Conservation (phyloP, 1,284 basidiomycete species). For the Golubevia sp. region DNA sequence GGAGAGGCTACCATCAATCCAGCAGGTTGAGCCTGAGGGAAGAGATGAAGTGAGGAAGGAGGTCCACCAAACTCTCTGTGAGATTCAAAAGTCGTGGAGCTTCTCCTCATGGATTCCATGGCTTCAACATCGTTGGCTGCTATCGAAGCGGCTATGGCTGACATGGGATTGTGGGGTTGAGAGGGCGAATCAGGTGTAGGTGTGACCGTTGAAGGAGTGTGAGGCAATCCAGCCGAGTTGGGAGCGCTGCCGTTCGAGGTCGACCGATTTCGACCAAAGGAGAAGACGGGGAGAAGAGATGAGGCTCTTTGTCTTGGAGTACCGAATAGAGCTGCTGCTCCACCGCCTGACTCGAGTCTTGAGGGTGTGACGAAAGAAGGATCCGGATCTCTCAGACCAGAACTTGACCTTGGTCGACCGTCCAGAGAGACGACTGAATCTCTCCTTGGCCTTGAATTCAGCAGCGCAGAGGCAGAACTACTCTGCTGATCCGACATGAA, state of each 20-base stretch:
- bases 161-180: constrained; percentile 12
- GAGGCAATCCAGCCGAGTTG: constrained; percentile 9
- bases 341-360: constrained; percentile 32
- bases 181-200: constrained; percentile 14
- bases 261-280: constrained; percentile 23
- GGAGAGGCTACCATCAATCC: background rate
- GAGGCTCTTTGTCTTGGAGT: constrained; percentile 28
- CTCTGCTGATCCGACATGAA: background rate
- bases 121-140: constrained; percentile 3
- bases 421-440: background rate
- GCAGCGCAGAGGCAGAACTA: too few relatives aligned
- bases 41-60: background rate
- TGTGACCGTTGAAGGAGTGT: constrained; percentile 1
- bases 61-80: background rate
- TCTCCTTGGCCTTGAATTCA: background rate
- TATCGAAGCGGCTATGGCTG: constrained; percentile 2
- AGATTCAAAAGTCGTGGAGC: constrained; percentile 1
- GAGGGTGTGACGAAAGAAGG: constrained; percentile 8
- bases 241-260: constrained; percentile 23
- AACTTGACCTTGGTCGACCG: background rate
- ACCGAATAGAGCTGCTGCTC: constrained; percentile 38
- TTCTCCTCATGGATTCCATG: constrained; percentile 9
- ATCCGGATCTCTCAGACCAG: background rate
- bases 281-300: constrained; percentile 34
- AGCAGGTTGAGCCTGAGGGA: background rate